These are phyloP conservation scores for Fusarium continuum DNA, from an alignment of 2,329 filamentous ascomycete genomes.

Conservation along the genomic window DNA sequence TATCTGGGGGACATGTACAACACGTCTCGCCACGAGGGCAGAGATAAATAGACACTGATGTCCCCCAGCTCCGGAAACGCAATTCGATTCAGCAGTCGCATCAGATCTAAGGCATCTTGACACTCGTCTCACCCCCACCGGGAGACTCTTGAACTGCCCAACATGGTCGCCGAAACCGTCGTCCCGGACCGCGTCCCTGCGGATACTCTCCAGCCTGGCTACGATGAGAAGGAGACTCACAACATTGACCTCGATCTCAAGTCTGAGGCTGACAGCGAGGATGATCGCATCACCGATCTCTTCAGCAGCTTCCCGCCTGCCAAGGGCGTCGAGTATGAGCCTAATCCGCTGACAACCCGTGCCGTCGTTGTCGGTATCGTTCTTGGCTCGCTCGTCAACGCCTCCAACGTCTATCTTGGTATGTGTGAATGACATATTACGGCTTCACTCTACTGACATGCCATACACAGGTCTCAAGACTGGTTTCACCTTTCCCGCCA, in stretches of 20 bases:
- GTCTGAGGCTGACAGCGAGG: slow-evolving; percentile 39
- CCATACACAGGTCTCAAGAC: slow-evolving; percentile 60
- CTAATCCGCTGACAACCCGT: slow-evolving; percentile 62
- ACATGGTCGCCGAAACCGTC: slow-evolving; percentile 33
- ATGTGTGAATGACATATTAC: too few species aligned
- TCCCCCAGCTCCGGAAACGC: not conserved
- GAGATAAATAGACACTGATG: slow-evolving; percentile 25
- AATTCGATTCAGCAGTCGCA: not conserved
- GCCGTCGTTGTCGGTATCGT: slow-evolving; percentile 64
- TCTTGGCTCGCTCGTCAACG: slow-evolving; percentile 68
- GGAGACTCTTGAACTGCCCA: slow-evolving; percentile 2
- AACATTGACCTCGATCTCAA: slow-evolving; percentile 41
- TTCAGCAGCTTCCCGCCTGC: slow-evolving; percentile 54
- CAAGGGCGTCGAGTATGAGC: slow-evolving; percentile 54
- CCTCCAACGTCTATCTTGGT: slow-evolving; percentile 70
- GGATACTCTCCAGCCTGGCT: slow-evolving; percentile 26
- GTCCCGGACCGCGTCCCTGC: slow-evolving; percentile 26
- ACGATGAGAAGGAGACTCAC: slow-evolving; percentile 40
- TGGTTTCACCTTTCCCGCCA: slow-evolving; percentile 59
- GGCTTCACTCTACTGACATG: too few species aligned
- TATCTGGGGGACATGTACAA: not conserved
- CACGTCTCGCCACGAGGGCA: not conserved
- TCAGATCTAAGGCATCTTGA: slow-evolving; percentile 8
- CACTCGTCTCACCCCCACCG: not conserved
- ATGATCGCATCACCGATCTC: slow-evolving; percentile 48